phyloP scores from a whole-genome alignment of 768 basidiomycete genomes.

The Clitopilus hobsonii region DNA sequence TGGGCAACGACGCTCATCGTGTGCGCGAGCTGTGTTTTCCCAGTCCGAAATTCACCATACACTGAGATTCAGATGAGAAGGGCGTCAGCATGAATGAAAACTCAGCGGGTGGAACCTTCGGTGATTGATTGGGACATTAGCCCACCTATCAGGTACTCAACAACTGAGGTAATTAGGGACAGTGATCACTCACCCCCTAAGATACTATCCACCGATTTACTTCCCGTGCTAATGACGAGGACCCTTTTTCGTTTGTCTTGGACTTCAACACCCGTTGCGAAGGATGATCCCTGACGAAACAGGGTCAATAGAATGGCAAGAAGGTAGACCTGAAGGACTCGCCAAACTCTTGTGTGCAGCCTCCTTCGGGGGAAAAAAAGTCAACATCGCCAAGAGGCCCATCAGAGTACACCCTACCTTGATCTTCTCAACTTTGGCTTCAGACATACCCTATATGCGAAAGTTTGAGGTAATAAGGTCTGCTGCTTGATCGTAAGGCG shows the following conservation, averaged over 20 bases:
- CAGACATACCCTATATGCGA: conserved; percentile 76
- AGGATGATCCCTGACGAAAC: conserved; percentile 71
- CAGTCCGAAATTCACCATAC: conserved; percentile 94
- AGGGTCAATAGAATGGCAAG: conserved; percentile 1
- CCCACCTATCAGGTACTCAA: conserved; percentile 51
- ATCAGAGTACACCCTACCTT: too few species aligned
- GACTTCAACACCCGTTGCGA: conserved; percentile 88
- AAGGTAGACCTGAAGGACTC: conserved; percentile 9
- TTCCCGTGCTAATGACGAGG: conserved; percentile 83
- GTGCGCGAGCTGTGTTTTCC: conserved; percentile 94
- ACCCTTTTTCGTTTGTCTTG: conserved; percentile 82
- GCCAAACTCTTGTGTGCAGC: conserved; percentile 86
- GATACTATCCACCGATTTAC: conserved; percentile 85
- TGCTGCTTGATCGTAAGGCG: not conserved
- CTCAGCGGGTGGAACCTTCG: too few species aligned
- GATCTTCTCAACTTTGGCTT: conserved; percentile 97
- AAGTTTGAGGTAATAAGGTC: not conserved
- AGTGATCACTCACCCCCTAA: conserved; percentile 60
- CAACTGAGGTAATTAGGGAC: not conserved
- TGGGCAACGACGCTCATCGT: conserved; percentile 92
- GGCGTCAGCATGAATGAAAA: too few species aligned
- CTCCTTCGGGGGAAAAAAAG: conserved; percentile 48
- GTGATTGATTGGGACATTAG: conserved; percentile 91
- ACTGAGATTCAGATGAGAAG: conserved; percentile 47
- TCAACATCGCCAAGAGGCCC: not conserved